Percentiles rank a stretch among this genome's conserved stretches.
Conservation (phyloP, 352 stramenopile genomes). For the Phytophthora tentaculata region DNA sequence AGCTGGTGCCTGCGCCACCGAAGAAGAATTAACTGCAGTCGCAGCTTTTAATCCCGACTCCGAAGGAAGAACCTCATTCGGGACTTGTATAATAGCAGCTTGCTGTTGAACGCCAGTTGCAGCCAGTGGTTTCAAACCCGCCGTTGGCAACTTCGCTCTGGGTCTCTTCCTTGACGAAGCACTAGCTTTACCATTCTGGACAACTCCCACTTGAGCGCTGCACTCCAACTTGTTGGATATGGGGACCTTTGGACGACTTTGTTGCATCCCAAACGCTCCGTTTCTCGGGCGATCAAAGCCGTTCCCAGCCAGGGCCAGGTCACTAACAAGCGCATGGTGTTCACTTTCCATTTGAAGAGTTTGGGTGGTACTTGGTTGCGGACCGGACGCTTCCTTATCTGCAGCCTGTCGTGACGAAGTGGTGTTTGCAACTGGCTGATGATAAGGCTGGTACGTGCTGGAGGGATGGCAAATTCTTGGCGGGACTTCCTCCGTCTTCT, state of each 20-base stretch:
- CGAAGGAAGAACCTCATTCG: neutral
- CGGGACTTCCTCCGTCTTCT: constrained; percentile 5
- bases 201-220: constrained; percentile 1
- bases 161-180: constrained; percentile 16
- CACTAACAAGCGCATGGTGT: neutral
- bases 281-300: constrained; percentile 2
- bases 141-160: constrained; percentile 20
- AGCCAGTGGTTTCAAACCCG: constrained; percentile 2
- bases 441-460: neutral
- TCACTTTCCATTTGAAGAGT: neutral
- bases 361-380: neutral
- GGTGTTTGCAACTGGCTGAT: neutral
- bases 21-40: neutral
- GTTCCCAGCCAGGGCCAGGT: neutral
- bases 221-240: neutral
- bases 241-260: neutral
- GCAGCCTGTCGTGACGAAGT: neutral
- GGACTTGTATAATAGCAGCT: neutral
- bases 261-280: neutral
- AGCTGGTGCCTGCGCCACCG: constrained; percentile 3
- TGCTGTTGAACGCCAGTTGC: constrained; percentile 2
- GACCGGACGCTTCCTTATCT: neutral
- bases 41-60: constrained; percentile 4
- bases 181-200: constrained; percentile 1
- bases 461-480: neutral